phyloP scores from a whole-genome alignment of 371 early-diverging fungal species.

The Mucor irregularis region DNA sequence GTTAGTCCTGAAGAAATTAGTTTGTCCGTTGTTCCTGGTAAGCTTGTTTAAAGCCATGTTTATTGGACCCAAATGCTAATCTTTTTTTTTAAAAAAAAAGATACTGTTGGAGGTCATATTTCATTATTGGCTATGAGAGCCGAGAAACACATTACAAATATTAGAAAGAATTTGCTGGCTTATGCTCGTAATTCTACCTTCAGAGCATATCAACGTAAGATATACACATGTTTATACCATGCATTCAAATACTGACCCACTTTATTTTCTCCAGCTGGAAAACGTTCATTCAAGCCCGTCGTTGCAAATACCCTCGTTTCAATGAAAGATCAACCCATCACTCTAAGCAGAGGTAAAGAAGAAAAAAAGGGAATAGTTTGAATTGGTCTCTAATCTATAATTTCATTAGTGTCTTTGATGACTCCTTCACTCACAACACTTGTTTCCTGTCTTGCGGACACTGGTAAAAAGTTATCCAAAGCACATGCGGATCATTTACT shows the following conservation, averaged over 20 bases:
- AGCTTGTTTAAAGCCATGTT: background rate
- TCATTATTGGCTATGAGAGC: constrained; percentile 5
- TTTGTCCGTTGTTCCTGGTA: constrained; percentile 17
- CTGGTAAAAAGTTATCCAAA: constrained; percentile 14
- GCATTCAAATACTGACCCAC: background rate
- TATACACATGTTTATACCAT: background rate
- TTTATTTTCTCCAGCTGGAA: background rate
- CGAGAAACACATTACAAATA: constrained; percentile 14
- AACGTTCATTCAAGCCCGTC: constrained; percentile 10
- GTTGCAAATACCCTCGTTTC: constrained; percentile 16
- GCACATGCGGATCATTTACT: constrained; percentile 18
- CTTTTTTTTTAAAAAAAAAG: background rate
- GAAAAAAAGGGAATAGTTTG: background rate
- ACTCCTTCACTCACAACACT: constrained; percentile 34
- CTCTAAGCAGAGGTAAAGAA: constrained; percentile 5
- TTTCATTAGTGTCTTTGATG: constrained; percentile 15
- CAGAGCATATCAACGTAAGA: constrained; percentile 31
- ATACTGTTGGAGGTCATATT: background rate
- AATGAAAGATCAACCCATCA: constrained; percentile 4
- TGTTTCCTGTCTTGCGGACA: constrained; percentile 22
- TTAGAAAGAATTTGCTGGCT: constrained; percentile 39
- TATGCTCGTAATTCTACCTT: constrained; percentile 44
- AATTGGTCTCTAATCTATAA: background rate
- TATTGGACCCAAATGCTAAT: background rate
- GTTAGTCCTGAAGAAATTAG: constrained; percentile 5